Conservation (phyloP, 768 basidiomycete genomes). For the Trametes meyenii region DNA sequence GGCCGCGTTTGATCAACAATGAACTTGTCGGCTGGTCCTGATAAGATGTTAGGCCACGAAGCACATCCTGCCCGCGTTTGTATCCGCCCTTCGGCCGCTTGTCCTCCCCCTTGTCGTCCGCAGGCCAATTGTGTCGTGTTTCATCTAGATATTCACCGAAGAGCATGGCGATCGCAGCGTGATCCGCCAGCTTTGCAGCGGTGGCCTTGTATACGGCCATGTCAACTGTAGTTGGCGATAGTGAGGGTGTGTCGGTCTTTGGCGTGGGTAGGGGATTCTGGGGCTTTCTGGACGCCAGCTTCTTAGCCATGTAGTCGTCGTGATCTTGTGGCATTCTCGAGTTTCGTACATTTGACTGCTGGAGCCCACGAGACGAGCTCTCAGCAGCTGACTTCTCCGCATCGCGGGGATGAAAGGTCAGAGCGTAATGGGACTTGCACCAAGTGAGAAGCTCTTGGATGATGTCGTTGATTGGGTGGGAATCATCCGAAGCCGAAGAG, state of each 20-base stretch:
- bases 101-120: neutral
- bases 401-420: neutral
- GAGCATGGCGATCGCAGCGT: neutral
- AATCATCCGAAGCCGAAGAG: neutral
- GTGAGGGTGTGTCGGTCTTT: neutral
- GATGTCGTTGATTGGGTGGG: neutral
- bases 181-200: neutral
- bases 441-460: neutral
- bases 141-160: neutral
- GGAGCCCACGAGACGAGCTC: too few relatives aligned
- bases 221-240: too few relatives aligned
- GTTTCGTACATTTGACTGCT: neutral
- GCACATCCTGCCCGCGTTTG: neutral
- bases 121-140: neutral
- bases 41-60: neutral
- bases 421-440: constrained; percentile 1
- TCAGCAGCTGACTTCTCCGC: neutral
- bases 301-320: too few relatives aligned
- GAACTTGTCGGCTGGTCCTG: neutral
- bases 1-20: neutral
- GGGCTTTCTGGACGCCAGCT: neutral
- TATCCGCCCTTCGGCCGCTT: neutral
- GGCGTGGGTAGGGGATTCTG: neutral
- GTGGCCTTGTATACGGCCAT: neutral
- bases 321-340: too few relatives aligned